phyloP scores from a whole-genome alignment of 208 protist genomes.

The Leishmania braziliensis region DNA sequence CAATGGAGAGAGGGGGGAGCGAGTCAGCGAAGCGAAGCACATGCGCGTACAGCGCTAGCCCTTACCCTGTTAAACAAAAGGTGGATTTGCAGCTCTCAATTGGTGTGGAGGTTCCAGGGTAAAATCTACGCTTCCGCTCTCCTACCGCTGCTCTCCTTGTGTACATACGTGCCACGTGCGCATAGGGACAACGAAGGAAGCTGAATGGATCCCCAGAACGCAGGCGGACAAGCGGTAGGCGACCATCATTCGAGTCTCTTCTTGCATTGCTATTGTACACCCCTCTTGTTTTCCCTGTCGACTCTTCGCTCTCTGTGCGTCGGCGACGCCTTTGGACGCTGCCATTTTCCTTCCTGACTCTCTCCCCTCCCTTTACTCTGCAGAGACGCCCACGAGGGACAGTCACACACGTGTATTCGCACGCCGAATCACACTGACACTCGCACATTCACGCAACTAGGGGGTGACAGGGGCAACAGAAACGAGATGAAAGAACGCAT shows the following conservation, averaged over 20 bases:
- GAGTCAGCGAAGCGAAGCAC: too few species aligned
- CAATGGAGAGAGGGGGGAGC: not conserved
- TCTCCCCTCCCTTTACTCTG: slow-evolving; percentile 12
- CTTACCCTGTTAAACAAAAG: not conserved
- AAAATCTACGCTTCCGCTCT: too few species aligned
- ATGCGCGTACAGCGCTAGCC: not conserved
- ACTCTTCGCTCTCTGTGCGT: slow-evolving; percentile 2
- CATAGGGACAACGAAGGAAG: too few species aligned
- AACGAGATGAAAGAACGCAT: slow-evolving; percentile 16
- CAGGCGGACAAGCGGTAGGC: too few species aligned
- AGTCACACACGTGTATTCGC: slow-evolving; percentile 8
- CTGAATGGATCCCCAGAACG: too few species aligned
- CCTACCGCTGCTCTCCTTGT: too few species aligned
- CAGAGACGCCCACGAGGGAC: slow-evolving; percentile 1
- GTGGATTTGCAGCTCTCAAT: not conserved
- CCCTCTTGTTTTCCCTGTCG: not conserved
- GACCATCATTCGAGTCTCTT: not conserved
- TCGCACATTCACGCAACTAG: not conserved
- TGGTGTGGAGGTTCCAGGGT: not conserved
- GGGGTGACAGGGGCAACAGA: not conserved
- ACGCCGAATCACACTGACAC: not conserved
- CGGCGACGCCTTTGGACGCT: not conserved
- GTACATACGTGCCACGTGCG: too few species aligned
- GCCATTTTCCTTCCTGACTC: slow-evolving; percentile 13
- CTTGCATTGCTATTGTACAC: too few species aligned